Conservation (phyloP, 179 eudicot species). For the Beta lomatogona region DNA sequence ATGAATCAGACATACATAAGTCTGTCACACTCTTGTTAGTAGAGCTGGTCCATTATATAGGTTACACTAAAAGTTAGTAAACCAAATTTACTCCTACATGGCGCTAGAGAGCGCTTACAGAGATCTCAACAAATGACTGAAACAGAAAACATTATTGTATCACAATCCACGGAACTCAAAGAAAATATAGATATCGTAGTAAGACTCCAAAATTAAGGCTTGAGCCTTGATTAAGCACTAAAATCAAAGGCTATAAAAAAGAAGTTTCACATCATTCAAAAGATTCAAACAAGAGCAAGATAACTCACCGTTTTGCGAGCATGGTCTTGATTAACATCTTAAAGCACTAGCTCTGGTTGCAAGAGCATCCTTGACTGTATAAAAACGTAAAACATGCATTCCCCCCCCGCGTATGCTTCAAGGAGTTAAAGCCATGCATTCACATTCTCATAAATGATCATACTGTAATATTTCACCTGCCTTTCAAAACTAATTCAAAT, state of each 20-base stretch:
- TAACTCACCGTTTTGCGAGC: slow-evolving; percentile 91
- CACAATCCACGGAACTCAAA: not conserved
- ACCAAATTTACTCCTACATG: not conserved
- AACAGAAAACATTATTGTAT: not conserved
- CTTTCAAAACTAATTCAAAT: no score
- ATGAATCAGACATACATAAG: not conserved
- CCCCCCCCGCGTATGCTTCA: no score
- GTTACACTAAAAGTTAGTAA: not conserved
- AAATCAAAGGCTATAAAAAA: not conserved
- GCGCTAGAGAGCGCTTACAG: not conserved
- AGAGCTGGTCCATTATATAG: not conserved
- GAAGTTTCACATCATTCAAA: not conserved
- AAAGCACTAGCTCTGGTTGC: slow-evolving; percentile 92
- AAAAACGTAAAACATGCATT: slow-evolving; percentile 24
- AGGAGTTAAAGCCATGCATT: no score
- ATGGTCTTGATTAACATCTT: slow-evolving; percentile 99
- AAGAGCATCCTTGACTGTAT: slow-evolving; percentile 97
- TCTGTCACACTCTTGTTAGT: not conserved
- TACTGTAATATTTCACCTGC: no score
- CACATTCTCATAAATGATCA: no score
- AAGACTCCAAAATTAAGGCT: not conserved
- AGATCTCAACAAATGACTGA: not conserved
- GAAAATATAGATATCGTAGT: not conserved
- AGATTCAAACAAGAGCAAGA: slow-evolving; percentile 1
- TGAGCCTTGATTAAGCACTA: not conserved